Percentiles rank a stretch among this genome's conserved stretches.
Conservation (phyloP, 495 filamentous ascomycete genomes). For the Tuber calosporum region DNA sequence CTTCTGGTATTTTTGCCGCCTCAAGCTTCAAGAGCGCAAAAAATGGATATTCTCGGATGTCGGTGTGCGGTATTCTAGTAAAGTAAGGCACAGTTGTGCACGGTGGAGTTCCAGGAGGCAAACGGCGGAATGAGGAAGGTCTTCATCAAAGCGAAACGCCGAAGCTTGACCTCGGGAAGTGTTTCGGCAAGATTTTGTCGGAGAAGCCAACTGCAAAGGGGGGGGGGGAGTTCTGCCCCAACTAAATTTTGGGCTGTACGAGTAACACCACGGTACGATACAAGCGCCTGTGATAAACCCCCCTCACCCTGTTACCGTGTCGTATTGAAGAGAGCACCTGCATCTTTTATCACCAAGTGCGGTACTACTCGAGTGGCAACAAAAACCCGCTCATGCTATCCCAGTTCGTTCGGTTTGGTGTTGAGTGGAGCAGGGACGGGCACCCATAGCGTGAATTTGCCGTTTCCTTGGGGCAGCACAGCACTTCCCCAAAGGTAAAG, state of each 20-base stretch:
- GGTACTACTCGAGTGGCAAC: background rate
- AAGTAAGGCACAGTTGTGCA: background rate
- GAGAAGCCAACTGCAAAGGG: background rate
- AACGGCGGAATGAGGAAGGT: background rate
- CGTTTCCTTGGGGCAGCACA: background rate
- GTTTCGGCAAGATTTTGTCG: background rate
- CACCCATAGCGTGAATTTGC: background rate
- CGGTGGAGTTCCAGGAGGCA: background rate
- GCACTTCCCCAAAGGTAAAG: background rate
- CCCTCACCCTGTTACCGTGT: background rate
- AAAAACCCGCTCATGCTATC: background rate
- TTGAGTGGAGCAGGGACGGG: background rate
- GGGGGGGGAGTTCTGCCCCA: background rate
- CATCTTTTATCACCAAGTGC: background rate
- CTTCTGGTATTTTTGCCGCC: background rate
- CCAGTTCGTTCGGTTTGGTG: background rate
- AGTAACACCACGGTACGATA: background rate
- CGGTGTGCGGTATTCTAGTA: background rate
- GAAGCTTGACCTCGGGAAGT: slow-evolving; percentile 3
- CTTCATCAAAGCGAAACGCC: background rate
- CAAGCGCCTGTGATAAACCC: background rate
- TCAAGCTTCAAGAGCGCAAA: slow-evolving; percentile 1
- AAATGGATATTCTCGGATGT: background rate
- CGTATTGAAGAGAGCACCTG: background rate
- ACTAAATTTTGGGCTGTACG: background rate